phyloP scores from a whole-genome alignment of 2,329 filamentous ascomycete genomes.

The Penicillium sp. region DNA sequence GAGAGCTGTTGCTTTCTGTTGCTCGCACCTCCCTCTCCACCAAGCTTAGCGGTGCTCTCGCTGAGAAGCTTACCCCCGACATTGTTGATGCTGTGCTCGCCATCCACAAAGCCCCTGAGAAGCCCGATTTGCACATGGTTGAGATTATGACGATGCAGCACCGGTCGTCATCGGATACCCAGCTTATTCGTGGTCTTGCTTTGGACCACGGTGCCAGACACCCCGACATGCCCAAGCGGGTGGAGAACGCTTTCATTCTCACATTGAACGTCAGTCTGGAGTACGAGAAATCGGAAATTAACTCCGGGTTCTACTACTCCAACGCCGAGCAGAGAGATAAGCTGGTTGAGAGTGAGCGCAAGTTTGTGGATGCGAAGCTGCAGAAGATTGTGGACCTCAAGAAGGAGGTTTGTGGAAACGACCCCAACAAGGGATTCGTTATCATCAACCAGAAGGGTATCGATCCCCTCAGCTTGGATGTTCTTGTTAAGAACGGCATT shows the following conservation, averaged over 20 bases:
- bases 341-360: slow-evolving; percentile 90
- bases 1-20: slow-evolving; percentile 85
- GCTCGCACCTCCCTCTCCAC: slow-evolving; percentile 90
- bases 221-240: slow-evolving; percentile 93
- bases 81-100: slow-evolving; percentile 94
- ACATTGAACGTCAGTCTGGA: slow-evolving; percentile 94
- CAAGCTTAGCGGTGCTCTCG: slow-evolving; percentile 82
- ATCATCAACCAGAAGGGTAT: slow-evolving; percentile 99
- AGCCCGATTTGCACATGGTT: slow-evolving; percentile 97
- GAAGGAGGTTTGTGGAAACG: slow-evolving; percentile 90
- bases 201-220: slow-evolving; percentile 92
- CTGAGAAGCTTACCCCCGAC: slow-evolving; percentile 81
- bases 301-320: slow-evolving; percentile 97
- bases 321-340: slow-evolving; percentile 95
- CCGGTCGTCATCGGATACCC: slow-evolving; percentile 87
- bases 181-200: slow-evolving; percentile 84
- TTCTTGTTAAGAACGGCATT: slow-evolving; percentile 96
- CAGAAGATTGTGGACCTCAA: slow-evolving; percentile 97
- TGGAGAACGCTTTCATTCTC: slow-evolving; percentile 91
- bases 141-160: slow-evolving; percentile 99
- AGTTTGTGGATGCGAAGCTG: slow-evolving; percentile 91
- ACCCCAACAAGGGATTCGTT: slow-evolving; percentile 90
- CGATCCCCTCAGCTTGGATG: slow-evolving; percentile 87
- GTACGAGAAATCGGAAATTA: slow-evolving; percentile 98
- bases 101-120: slow-evolving; percentile 79